A percentile compares a stretch with the other conserved stretches of the same genome.
Conservation (phyloP, 306 rosid genomes). For the Citrullus amarus region DNA sequence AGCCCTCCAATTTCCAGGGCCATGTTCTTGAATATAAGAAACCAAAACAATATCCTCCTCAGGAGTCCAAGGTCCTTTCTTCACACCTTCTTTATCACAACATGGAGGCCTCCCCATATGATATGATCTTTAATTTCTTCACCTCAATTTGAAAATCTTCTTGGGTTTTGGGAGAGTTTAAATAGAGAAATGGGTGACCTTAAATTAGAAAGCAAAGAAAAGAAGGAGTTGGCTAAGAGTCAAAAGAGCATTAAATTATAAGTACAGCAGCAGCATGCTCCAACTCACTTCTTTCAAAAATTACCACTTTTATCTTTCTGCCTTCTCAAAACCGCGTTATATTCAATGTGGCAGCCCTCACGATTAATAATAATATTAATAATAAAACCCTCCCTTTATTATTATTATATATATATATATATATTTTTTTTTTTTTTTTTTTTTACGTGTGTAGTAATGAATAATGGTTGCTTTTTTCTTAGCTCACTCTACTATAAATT, state of each 20-base stretch:
- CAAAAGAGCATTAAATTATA: conserved; percentile 28
- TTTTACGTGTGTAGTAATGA: neutral
- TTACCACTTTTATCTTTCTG: conserved; percentile 7
- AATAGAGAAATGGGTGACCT: neutral
- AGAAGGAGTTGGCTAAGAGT: no score
- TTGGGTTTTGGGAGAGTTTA: neutral
- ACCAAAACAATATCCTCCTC: conserved; percentile 59
- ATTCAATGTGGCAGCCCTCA: conserved; percentile 40
- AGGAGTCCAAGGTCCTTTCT: conserved; percentile 81
- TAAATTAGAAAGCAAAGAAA: no score
- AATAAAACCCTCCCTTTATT: neutral
- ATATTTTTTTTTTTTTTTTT: neutral
- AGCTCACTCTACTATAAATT: conserved; percentile 6
- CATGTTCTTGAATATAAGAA: conserved; percentile 54
- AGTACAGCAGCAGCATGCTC: conserved; percentile 7
- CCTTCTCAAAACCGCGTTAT: conserved; percentile 58
- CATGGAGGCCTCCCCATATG: conserved; percentile 63
- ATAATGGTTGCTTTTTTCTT: neutral
- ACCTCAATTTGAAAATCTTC: no score
- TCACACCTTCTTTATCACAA: conserved; percentile 59
- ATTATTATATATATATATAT: no score
- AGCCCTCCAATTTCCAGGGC: conserved; percentile 62
- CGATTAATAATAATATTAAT: neutral
- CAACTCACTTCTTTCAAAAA: conserved; percentile 32
- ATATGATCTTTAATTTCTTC: neutral